Evolutionary conservation across 2,329 filamentous ascomycete species (phyloP), one percentile per base, ranked within the genome.

Genomic region (Diplodia scrobiculata): DNA sequence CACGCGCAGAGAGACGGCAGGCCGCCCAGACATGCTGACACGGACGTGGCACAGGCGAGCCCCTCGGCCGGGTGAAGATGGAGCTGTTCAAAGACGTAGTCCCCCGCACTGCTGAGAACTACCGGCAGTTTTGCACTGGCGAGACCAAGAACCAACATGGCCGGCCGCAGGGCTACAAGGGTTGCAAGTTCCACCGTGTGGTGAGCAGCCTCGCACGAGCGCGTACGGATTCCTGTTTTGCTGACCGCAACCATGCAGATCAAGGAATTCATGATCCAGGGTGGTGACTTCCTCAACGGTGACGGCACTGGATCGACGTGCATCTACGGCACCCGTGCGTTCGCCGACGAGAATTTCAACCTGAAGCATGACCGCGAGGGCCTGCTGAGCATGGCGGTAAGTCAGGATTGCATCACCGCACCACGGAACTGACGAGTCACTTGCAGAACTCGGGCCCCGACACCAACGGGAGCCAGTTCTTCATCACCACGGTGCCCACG

Each of bases 191-290:
- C 74, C 95, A 98, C 79, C 89, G 95, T 67, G 91, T 98, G 72
- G 92, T 96, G 79, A 73, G 89, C 38, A 34, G n/a, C 36, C 51
- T 55, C 55, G 32, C 52, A 51, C 29, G 64, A 27, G 36, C 36
- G 45, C 50, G 25, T 59, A 5, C 41, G 41, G 5, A 13, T 32
- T 47, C 52, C 50, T 62, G 19, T 47, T 52, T 53, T 48, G 63
- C 63, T 63, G 34, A 68, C 34, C 50, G 58, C 41, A 53, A 32
- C 38, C 13, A 9, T 29, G 9, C 67, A 96, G 91, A 97, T 97
- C 77, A 91, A 91, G 79, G 90, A 91, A 73, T 97, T 98, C 81
- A 98, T 98, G 94, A 91, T 95, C 73, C 95, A 99, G 78, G 94
- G 94, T 53, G 95, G 95, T 64, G 95, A 99, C 78, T 98, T 98